Evolutionary conservation across 2,329 filamentous ascomycete species (phyloP).

Genomic region (Chrysoporthe cubensis): DNA sequence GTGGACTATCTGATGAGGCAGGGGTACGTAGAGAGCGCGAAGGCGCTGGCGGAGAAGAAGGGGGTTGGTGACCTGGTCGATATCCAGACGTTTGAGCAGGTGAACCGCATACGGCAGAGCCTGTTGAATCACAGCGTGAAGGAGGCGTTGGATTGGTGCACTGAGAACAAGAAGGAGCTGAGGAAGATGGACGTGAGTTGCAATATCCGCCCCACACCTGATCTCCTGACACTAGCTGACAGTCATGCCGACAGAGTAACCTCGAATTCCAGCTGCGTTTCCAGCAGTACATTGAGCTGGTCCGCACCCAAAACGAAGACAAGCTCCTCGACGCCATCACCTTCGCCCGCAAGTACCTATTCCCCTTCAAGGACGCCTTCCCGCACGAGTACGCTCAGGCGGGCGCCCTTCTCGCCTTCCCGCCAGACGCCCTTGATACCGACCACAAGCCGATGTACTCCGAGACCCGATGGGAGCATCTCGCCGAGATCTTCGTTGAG

Average conservation of each 20-base stretch:
- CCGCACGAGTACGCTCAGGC: constrained; percentile 71
- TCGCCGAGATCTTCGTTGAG: constrained; percentile 79
- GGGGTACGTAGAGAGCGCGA: constrained; percentile 80
- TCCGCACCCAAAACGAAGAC: constrained; percentile 65
- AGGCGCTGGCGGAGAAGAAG: constrained; percentile 73
- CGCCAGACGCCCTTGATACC: constrained; percentile 54
- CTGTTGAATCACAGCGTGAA: constrained; percentile 71
- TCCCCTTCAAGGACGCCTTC: constrained; percentile 64
- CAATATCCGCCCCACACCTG: constrained; percentile 4
- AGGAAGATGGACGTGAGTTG: constrained; percentile 77
- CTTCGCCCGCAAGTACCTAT: constrained; percentile 82
- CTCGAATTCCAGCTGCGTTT: constrained; percentile 92
- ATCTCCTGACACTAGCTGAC: constrained; percentile 1
- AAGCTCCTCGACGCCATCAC: constrained; percentile 77
- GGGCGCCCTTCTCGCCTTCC: constrained; percentile 79
- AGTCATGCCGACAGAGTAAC: constrained; percentile 59
- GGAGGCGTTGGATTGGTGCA: constrained; percentile 87
- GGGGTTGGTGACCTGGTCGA: constrained; percentile 83
- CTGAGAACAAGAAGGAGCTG: constrained; percentile 88
- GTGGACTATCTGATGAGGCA: constrained; percentile 91
- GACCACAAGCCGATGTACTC: constrained; percentile 69
- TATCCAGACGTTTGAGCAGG: constrained; percentile 82
- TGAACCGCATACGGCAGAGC: constrained; percentile 76
- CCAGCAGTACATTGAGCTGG: constrained; percentile 93
- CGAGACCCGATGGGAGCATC: constrained; percentile 70